Evolutionary conservation across 441 rosid genomes (phyloP), one percentile per base, ranked within the genome.

Genomic region (Metrosideros polymorpha): DNA sequence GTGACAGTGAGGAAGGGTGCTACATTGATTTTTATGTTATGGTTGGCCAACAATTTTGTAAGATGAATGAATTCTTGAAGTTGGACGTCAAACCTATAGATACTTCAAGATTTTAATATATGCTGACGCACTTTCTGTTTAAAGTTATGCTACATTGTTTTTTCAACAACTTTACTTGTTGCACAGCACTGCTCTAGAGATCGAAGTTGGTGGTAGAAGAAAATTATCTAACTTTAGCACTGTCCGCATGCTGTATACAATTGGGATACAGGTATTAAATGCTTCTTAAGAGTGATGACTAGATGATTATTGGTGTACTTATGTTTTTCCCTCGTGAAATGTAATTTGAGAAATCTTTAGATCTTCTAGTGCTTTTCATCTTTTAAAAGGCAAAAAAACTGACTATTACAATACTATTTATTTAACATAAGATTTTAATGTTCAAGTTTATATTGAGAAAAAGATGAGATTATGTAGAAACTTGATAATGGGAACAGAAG

Each of bases 191-290:
- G 93, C 95, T 86, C 90, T 98, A 88, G 98, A 97, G 94, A 83
- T 98, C 90, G 99, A 97, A 91, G 88, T 96, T 85, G 99, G 99
- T 76, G 99, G 98, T 79, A 98, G 99, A 88, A 92, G 99, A 89
- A 97, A 98, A 92, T 79, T 98, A 86, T 97, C 99, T 15, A 94
- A 94, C 86, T 96, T 96, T 91, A 94, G 98, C 91, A 93, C 97
- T 25, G 91, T 96, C 83, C 95, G 99, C 88, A 91, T 91, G 93
- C 85, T 94, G 91, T 98, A 94, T 89, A 89, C 94, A 86, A 87
- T 98, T 83, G 99, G 99, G 89, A 89, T 98, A 89, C 96, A 94
- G 99, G 99, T 98, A 51, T 19, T 19, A 1, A 27, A 1, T 59
- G 75, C 52, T 42, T 32, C 61, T 22, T 83, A 55, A 10, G 45